Percentiles rank a stretch among this genome's conserved stretches.
Evolutionary conservation across 2,329 filamentous ascomycete genomes (phyloP).

Genomic region (Apiospora arundinis): DNA sequence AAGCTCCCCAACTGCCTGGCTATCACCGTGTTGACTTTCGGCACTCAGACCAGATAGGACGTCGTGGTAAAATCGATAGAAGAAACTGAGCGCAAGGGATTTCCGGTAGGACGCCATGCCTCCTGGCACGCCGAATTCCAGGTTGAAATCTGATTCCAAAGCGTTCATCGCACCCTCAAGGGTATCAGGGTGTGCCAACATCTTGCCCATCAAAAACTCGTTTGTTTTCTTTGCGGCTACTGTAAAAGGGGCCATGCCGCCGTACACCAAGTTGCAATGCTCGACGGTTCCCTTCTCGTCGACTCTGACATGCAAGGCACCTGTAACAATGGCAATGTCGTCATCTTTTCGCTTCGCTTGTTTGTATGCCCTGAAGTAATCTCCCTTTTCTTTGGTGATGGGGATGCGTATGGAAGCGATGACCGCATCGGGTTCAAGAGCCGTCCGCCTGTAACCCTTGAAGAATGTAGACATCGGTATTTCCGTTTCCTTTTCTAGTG

Average conservation of each 20-base stretch:
- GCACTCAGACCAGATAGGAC: slow-evolving; percentile 69
- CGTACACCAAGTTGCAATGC: slow-evolving; percentile 83
- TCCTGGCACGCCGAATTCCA: slow-evolving; percentile 89
- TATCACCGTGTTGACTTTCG: slow-evolving; percentile 60
- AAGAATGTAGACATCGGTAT: slow-evolving; percentile 96
- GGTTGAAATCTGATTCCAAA: slow-evolving; percentile 86
- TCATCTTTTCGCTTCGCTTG: slow-evolving; percentile 97
- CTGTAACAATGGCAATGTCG: slow-evolving; percentile 96
- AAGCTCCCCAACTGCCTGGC: slow-evolving; percentile 81
- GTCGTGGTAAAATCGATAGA: slow-evolving; percentile 97
- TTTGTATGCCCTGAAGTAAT: slow-evolving; percentile 91
- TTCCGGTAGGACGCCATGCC: slow-evolving; percentile 98
- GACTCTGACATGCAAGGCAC: slow-evolving; percentile 78
- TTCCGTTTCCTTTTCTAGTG: slow-evolving; percentile 73
- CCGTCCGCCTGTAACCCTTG: slow-evolving; percentile 86
- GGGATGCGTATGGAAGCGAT: slow-evolving; percentile 90
- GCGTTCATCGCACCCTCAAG: slow-evolving; percentile 90
- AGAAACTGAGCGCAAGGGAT: slow-evolving; percentile 88
- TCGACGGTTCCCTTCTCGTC: slow-evolving; percentile 73
- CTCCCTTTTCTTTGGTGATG: slow-evolving; percentile 73
- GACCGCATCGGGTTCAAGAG: slow-evolving; percentile 79
- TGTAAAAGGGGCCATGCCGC: slow-evolving; percentile 93
- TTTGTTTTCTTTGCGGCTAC: slow-evolving; percentile 83
- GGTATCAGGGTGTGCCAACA: slow-evolving; percentile 79
- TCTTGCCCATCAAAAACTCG: slow-evolving; percentile 76